phyloP scores from a whole-genome alignment of 768 basidiomycete genomes.

The Leucocoprinus birnbaumii region DNA sequence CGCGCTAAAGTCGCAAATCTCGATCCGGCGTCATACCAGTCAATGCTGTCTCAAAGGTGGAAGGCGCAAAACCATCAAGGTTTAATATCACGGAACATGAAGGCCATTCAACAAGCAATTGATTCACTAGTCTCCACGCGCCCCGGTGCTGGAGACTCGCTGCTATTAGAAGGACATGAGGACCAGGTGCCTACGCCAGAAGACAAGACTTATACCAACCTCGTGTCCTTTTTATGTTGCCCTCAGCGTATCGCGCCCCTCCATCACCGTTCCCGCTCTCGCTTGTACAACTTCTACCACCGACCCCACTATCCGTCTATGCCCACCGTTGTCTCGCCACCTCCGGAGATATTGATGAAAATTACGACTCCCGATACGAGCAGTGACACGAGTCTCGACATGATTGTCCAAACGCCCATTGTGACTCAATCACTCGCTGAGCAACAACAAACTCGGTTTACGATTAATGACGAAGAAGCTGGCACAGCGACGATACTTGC shows the following conservation, averaged over 20 bases:
- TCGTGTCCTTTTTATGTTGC: slow-evolving; percentile 13
- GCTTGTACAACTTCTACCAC: background rate
- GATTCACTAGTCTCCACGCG: background rate
- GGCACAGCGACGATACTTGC: slow-evolving; percentile 10
- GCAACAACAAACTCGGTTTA: slow-evolving; percentile 2
- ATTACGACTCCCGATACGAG: background rate
- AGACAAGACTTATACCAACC: slow-evolving; percentile 7
- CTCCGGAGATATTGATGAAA: background rate
- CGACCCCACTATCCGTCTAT: slow-evolving; percentile 1
- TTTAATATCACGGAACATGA: slow-evolving; percentile 6
- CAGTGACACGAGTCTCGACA: slow-evolving; percentile 1
- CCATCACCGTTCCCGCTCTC: slow-evolving; percentile 6
- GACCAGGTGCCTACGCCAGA: background rate
- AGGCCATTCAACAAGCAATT: background rate
- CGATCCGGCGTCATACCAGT: slow-evolving; percentile 3
- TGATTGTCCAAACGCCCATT: slow-evolving; percentile 3
- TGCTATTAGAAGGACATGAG: slow-evolving; percentile 4
- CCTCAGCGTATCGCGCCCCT: slow-evolving; percentile 11
- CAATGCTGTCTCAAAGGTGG: slow-evolving; percentile 8
- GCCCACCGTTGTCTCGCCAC: background rate
- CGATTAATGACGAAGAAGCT: slow-evolving; percentile 1
- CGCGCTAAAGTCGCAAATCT: slow-evolving; percentile 1
- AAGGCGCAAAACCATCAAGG: background rate
- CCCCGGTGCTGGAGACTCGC: slow-evolving; percentile 1
- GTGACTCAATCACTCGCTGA: background rate